Percentiles rank a stretch among this genome's conserved stretches.
These are phyloP conservation scores for Lupinus albus DNA, from an alignment of 306 rosid genomes.

Conservation along the genomic window DNA sequence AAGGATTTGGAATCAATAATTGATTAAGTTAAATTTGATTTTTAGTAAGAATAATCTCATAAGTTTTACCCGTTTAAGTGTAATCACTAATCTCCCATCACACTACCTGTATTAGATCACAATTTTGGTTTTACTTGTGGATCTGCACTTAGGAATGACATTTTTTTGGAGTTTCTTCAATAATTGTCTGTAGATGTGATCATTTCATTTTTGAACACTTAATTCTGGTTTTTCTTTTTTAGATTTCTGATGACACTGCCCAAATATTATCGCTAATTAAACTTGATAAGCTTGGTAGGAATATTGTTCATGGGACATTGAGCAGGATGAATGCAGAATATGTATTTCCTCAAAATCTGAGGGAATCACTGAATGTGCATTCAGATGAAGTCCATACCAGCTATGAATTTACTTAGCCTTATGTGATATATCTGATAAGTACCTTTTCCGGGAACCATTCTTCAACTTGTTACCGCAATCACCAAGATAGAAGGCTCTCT, in stretches of 20 bases:
- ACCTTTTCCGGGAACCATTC: conserved; percentile 37
- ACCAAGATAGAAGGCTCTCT: conserved; percentile 47
- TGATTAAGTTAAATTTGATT: background rate
- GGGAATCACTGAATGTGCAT: no score
- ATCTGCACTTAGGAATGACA: conserved; percentile 23
- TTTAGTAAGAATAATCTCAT: conserved; percentile 7
- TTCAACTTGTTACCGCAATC: conserved; percentile 45
- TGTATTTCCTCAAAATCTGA: no score
- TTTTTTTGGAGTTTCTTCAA: background rate
- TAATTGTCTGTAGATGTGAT: conserved; percentile 17
- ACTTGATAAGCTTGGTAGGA: no score
- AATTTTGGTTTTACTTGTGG: conserved; percentile 20
- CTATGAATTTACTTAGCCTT: background rate
- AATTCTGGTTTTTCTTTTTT: conserved; percentile 35
- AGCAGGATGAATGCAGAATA: no score
- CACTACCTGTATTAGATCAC: conserved; percentile 19
- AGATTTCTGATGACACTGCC: conserved; percentile 81
- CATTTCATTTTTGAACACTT: conserved; percentile 38
- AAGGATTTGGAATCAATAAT: background rate
- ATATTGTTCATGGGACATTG: no score
- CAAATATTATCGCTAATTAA: conserved; percentile 29
- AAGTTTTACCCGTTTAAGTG: background rate
- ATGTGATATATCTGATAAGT: conserved; percentile 46
- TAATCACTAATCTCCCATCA: conserved; percentile 12
- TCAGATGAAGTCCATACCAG: no score